phyloP scores from a whole-genome alignment of 2,329 filamentous ascomycete genomes.

The Alternaria gaisen region DNA sequence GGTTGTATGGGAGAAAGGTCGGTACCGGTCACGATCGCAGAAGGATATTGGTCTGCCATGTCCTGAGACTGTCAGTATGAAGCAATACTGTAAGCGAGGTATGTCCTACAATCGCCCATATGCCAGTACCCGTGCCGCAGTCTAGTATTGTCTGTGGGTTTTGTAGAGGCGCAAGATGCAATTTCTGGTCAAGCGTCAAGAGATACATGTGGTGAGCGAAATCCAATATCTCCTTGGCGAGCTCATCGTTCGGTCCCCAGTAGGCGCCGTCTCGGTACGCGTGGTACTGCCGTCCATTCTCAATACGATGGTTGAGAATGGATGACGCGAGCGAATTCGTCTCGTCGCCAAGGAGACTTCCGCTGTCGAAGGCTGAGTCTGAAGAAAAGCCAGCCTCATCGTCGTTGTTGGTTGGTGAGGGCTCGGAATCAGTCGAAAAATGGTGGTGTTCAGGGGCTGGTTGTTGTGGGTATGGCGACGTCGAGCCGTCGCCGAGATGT shows the following conservation, averaged over 20 bases:
- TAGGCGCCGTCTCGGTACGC: constrained; percentile 50
- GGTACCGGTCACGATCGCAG: constrained; percentile 51
- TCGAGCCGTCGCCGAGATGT: constrained; percentile 23
- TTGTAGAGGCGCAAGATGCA: constrained; percentile 45
- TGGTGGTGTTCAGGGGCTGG: constrained; percentile 1
- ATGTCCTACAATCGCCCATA: constrained; percentile 45
- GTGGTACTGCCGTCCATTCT: constrained; percentile 51
- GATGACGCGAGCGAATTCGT: constrained; percentile 49
- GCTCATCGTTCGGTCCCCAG: constrained; percentile 56
- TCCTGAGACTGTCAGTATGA: constrained; percentile 17
- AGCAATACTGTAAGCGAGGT: background rate
- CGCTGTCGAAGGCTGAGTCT: constrained; percentile 50
- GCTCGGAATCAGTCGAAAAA: background rate
- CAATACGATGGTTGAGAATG: constrained; percentile 48
- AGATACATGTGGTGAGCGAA: constrained; percentile 55
- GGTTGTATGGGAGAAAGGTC: constrained; percentile 62
- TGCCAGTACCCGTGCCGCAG: constrained; percentile 49
- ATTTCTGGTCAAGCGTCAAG: constrained; percentile 45
- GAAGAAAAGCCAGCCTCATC: constrained; percentile 30
- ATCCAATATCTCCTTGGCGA: constrained; percentile 55
- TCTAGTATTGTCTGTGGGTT: constrained; percentile 45
- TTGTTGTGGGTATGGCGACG: constrained; percentile 14
- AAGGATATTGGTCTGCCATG: constrained; percentile 42
- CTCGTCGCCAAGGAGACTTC: constrained; percentile 47
- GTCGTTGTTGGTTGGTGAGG: constrained; percentile 6